Evolutionary conservation across 78 protist species (phyloP), one percentile per base, ranked within the genome.

Genomic region (Cavenderia fasciculata): DNA sequence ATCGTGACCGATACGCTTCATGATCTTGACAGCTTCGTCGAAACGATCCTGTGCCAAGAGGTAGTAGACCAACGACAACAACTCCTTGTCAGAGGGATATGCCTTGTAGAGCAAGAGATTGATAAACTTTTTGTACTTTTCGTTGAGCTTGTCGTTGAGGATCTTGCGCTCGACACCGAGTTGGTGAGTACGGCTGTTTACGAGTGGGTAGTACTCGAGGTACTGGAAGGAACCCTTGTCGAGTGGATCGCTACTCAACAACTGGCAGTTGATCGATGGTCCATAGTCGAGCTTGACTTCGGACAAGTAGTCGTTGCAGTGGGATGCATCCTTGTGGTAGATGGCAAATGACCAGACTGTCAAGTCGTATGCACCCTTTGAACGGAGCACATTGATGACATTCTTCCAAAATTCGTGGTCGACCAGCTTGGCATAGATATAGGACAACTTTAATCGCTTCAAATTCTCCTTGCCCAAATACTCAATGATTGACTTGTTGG

Each of bases 201-300:
- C 92, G 19, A 86, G 47, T 71, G 92, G 92, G 10, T 40, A 33
- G 43, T 86, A 86, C 43, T 86, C 92, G n/a, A 86, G 38, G 70
- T 57, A 66, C 19, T 52, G 46, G 59, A 56, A 41, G 2, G 21
- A 21, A 31, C 59, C 46, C 6, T 57, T 40, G n/a, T 59, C 68
- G 27, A 74, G 6, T 52, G 92, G 92, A 46, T 69, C 27, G 0
- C 46, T 4, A 23, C 36, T 38, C 11, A 86, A 7, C 5, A 73
- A 31, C 56, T 52, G 84, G 0, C 79, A 49, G 18, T 52, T 29
- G 31, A 86, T 74, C 27, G 51, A 72, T 29, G 12, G 16, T 25
- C 87, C 84, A n/a, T n/a, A n/a, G n/a, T n/a, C n/a, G n/a, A n/a
- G n/a, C n/a, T n/a, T n/a, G 40, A 74, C 41, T 38, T 23, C 18